Base-by-base conservation (phyloP, 108 stramenopile genomes). In the Aurantiochytrium sp. region DNA sequence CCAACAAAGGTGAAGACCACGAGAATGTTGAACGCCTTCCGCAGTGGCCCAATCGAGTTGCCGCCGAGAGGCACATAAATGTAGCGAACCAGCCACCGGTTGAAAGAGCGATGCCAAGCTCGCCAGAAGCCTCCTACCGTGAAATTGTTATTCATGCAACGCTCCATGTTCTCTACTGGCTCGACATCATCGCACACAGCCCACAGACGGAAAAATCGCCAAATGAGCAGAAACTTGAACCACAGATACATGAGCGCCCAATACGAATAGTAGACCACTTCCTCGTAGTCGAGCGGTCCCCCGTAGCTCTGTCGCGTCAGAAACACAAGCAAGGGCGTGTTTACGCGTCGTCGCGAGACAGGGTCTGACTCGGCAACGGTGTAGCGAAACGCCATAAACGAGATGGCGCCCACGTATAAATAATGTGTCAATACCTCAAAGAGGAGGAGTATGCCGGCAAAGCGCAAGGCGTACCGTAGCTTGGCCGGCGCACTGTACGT, bases 41-140 rank as follows among this genome's bases (percentile, higher is more conserved):
- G 73, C 29, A 89, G 28, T 4, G 14, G 44, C 19, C 72, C 71
- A 8, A 5, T 14, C 19, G 45, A 4, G 16, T 25, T 58, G 12
- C 94, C 94, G 35, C 94, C 93, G 6, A 93, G 69, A 19, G 94
- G 94, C n/a, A 92, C 90, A 69, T 94, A 95, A 1, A 95, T 90
- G 92, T 95, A 95, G 42, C 94, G 76, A 25, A 93, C 90, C 29
- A 95, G 90, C 94, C 94, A 94, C 14, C 72, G 44, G 89, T 94
- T 94, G 88, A 93, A 94, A 53, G 93, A 93, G 5, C 91, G 42
- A 76, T 94, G 94, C 94, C 94, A 94, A 23, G 91, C 93, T 42
- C 90, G 88, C 94, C 94, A 94, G 89, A 94, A 94, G 58, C 87
- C 91, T 25, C 57, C 88, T 16, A 93, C 44, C 55, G 64, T 87